Percentiles rank a stretch among this genome's conserved stretches.
Conservation (phyloP, 148 eudicot species). For the Simmondsia chinensis region DNA sequence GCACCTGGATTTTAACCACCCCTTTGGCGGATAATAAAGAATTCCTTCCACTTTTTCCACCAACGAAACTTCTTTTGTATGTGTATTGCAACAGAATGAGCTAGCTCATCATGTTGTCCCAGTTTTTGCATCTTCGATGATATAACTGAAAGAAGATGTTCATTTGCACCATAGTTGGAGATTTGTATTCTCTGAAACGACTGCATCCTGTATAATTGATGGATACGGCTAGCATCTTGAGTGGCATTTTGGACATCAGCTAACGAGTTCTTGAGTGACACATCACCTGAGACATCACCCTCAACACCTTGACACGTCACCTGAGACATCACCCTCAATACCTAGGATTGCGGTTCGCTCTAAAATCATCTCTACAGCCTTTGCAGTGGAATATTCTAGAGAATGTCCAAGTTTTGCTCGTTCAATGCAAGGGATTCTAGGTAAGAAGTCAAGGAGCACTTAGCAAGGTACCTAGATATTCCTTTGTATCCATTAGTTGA, state of each 20-base stretch:
- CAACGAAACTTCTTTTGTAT: slow-evolving; percentile 75
- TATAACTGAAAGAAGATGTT: slow-evolving; percentile 51
- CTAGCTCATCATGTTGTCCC: slow-evolving; percentile 41
- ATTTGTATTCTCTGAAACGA: slow-evolving; percentile 73
- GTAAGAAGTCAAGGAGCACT: slow-evolving; percentile 57
- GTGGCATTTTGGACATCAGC: slow-evolving; percentile 86
- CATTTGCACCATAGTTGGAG: slow-evolving; percentile 41
- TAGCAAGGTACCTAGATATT: slow-evolving; percentile 73
- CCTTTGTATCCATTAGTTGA: slow-evolving; percentile 71
- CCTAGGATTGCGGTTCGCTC: slow-evolving; percentile 41
- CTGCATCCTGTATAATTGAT: slow-evolving; percentile 69
- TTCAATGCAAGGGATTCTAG: slow-evolving; percentile 43
- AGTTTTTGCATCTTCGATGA: slow-evolving; percentile 34
- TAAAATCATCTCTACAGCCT: slow-evolving; percentile 9
- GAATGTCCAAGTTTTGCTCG: slow-evolving; percentile 20
- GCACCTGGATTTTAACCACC: slow-evolving; percentile 85
- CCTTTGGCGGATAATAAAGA: slow-evolving; percentile 42
- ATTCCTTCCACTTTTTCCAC: slow-evolving; percentile 72
- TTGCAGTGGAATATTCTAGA: slow-evolving; percentile 13
- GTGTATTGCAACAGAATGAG: slow-evolving; percentile 51
- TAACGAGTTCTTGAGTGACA: slow-evolving; percentile 70
- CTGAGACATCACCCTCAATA: slow-evolving; percentile 32
- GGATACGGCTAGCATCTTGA: slow-evolving; percentile 86
- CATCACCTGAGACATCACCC: slow-evolving; percentile 39
- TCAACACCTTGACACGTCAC: slow-evolving; percentile 34